These are phyloP conservation scores for Crucibulum laeve DNA, from an alignment of 768 basidiomycete species.

Conservation along the genomic window DNA sequence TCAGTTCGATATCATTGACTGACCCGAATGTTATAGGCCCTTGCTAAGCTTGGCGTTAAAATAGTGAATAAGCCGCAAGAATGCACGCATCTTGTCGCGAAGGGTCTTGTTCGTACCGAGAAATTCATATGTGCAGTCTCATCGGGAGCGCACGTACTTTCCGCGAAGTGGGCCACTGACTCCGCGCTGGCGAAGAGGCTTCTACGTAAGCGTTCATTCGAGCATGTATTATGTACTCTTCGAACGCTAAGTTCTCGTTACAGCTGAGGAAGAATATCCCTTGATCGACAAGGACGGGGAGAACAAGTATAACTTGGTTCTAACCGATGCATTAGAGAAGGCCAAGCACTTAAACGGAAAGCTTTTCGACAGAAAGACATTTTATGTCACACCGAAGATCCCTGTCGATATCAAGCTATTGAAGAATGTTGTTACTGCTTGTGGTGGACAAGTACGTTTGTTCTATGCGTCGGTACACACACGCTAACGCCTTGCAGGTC, in stretches of 20 bases:
- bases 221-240: conserved; percentile 1
- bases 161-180: conserved; percentile 62
- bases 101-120: conserved; percentile 72
- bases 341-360: conserved; percentile 50
- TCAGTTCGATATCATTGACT: background rate
- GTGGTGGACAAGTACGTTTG: conserved; percentile 63
- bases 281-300: conserved; percentile 63
- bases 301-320: conserved; percentile 59
- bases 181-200: conserved; percentile 53
- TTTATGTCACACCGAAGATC: conserved; percentile 74
- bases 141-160: conserved; percentile 55
- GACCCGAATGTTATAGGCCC: conserved; percentile 32
- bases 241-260: conserved; percentile 1
- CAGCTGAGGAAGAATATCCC: conserved; percentile 62
- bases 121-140: conserved; percentile 83
- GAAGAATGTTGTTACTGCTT: conserved; percentile 62
- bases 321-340: conserved; percentile 54
- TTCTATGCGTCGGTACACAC: conserved; percentile 1
- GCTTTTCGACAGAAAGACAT: conserved; percentile 59
- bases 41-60: conserved; percentile 64
- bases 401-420: conserved; percentile 54
- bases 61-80: conserved; percentile 55
- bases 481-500: conserved; percentile 22
- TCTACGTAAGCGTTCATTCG: conserved; percentile 47
- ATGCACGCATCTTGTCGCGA: conserved; percentile 78